Evolutionary conservation across 805 yeast species (phyloP), one percentile per base, ranked within the genome.

Genomic region (Kockiozyma suomiensis): DNA sequence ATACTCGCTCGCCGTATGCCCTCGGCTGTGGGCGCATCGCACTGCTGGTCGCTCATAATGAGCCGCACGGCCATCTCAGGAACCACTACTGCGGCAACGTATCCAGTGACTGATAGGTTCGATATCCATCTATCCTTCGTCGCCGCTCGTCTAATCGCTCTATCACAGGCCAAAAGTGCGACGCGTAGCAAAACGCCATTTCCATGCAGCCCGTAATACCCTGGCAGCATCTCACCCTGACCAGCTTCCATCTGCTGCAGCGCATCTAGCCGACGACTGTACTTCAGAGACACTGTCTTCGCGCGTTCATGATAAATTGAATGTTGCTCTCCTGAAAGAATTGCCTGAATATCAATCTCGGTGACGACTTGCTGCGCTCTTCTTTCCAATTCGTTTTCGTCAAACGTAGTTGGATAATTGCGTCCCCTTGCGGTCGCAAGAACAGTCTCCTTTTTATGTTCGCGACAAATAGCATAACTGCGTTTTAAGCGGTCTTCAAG

Each of bases 161-260:
- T 37, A 12, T 60, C 62, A 19, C 42, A 35, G 8, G 42, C 28
- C 21, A 26, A 17, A 30, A 60, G 50, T 12, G 50, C 45, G 10
- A 50, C 45, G 7, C 57, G 58, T n/a, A 61, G 43, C 33, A 64
- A 25, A 17, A 63, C 45, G 13, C 47, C 52, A 15, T 46, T 49
- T 2, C 67, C 68, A 26, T 40, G 45, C 28, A 54, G 46, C 12
- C 68, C 68, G 37, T 64, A 64, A 42, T 64, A 64, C 10, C 68
- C 68, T 3, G 68, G 67, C 15, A 56, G 23, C 28, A 56, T 33
- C 12, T 56, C 60, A 4, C 35, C 35, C 15, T 49, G 43, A 8
- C 56, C 57, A 6, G 47, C 52, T 28, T 56, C 58, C 49, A 58
- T 33, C 41, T 56, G 62, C 43, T 42, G 45, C 37, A 59, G 47